These are phyloP conservation scores for Phytophthora pseudosyringae DNA, from an alignment of 352 stramenopile genomes.

Conservation along the genomic window DNA sequence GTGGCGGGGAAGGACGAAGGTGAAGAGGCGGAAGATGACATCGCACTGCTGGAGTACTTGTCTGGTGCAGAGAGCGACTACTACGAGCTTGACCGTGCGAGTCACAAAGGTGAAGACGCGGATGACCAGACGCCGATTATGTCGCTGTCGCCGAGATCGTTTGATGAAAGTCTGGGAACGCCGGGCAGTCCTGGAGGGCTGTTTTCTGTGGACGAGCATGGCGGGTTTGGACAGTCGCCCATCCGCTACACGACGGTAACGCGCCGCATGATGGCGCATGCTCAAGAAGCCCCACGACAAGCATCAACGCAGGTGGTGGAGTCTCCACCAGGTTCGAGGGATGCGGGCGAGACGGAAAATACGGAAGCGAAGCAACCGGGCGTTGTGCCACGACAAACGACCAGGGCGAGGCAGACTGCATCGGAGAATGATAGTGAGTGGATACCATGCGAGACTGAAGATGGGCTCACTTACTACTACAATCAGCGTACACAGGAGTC, in stretches of 20 bases:
- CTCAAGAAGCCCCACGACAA: slow-evolving; percentile 33
- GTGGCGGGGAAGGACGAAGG: slow-evolving; percentile 26
- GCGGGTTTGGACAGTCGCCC: slow-evolving; percentile 14
- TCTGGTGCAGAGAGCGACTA: slow-evolving; percentile 41
- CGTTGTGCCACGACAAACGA: slow-evolving; percentile 2
- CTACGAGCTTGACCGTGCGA: slow-evolving; percentile 36
- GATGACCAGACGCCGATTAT: slow-evolving; percentile 27
- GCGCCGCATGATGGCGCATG: slow-evolving; percentile 24
- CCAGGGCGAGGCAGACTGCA: background rate
- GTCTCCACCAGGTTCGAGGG: slow-evolving; percentile 12
- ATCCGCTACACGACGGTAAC: slow-evolving; percentile 28
- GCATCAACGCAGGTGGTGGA: slow-evolving; percentile 19
- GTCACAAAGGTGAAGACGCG: slow-evolving; percentile 33
- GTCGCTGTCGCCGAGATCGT: slow-evolving; percentile 31
- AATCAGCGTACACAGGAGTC: slow-evolving; percentile 62
- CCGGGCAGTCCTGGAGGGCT: slow-evolving; percentile 28
- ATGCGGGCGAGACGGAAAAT: background rate
- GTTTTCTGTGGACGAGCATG: slow-evolving; percentile 29
- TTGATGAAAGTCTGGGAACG: slow-evolving; percentile 29
- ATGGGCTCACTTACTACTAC: slow-evolving; percentile 76
- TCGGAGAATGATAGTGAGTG: slow-evolving; percentile 38
- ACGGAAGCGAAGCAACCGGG: slow-evolving; percentile 20
- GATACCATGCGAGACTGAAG: slow-evolving; percentile 52
- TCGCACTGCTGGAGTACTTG: slow-evolving; percentile 40
- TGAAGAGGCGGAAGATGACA: slow-evolving; percentile 40